These are phyloP conservation scores for Porphyrellus sp. DNA, from an alignment of 1,284 basidiomycete genomes.

Conservation along the genomic window DNA sequence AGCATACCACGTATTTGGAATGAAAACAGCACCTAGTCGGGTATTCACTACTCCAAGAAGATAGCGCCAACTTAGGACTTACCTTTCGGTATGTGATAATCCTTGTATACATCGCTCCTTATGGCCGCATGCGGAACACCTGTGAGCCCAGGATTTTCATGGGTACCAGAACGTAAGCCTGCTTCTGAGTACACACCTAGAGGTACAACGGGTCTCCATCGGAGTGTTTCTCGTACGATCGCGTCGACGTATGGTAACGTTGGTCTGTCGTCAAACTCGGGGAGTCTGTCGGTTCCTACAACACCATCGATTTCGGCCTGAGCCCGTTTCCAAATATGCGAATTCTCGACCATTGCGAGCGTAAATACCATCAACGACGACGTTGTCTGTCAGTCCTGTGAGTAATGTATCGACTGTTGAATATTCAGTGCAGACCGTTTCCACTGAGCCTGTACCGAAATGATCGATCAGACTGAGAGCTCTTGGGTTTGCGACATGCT, in stretches of 20 bases:
- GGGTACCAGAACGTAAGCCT: background rate
- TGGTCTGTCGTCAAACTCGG: constrained; percentile 38
- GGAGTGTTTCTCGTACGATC: constrained; percentile 37
- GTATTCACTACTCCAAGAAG: background rate
- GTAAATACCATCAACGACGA: constrained; percentile 25
- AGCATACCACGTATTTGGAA: constrained; percentile 6
- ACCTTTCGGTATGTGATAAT: constrained; percentile 26
- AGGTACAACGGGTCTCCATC: constrained; percentile 22
- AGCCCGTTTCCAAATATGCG: constrained; percentile 30
- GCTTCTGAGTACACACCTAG: background rate
- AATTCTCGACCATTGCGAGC: constrained; percentile 35
- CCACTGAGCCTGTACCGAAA: constrained; percentile 4
- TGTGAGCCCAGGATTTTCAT: background rate
- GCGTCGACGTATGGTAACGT: constrained; percentile 38
- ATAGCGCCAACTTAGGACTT: background rate
- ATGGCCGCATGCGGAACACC: constrained; percentile 9
- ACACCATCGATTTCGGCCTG: constrained; percentile 40
- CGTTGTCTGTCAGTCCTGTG: constrained; percentile 6
- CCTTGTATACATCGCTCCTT: constrained; percentile 16
- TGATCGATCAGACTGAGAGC: background rate
- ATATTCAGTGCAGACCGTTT: constrained; percentile 10
- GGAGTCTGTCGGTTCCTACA: constrained; percentile 38
- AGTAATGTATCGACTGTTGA: background rate
- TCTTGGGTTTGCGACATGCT: background rate
- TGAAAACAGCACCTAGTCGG: constrained; percentile 6